Evolutionary conservation across 2,329 filamentous ascomycete species (phyloP).

Genomic region (Diplodia intermedia): DNA sequence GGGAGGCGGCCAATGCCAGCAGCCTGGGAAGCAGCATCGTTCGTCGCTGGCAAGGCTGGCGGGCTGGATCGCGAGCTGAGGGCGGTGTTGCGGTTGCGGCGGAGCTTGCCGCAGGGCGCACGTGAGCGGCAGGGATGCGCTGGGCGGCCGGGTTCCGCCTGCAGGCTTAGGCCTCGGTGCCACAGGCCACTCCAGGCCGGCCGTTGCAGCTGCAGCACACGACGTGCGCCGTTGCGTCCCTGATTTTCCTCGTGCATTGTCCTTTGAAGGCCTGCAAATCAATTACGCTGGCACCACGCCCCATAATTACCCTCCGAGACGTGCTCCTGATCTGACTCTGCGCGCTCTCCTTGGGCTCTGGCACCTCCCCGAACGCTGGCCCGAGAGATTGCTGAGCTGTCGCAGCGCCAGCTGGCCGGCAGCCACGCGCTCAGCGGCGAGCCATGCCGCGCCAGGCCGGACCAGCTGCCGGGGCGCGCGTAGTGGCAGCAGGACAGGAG

Average conservation of each 20-base stretch:
- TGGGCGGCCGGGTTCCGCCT: not conserved
- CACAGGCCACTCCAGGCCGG: conserved; percentile 3
- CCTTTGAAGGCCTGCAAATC: conserved; percentile 4
- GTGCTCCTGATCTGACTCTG: not conserved
- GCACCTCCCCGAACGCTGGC: not conserved
- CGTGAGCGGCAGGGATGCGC: conserved; percentile 20
- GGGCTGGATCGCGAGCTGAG: conserved; percentile 24
- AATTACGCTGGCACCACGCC: conserved; percentile 25
- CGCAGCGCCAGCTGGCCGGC: conserved; percentile 18
- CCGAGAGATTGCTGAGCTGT: conserved; percentile 19
- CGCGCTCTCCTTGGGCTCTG: not conserved
- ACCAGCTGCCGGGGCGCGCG: conserved; percentile 6
- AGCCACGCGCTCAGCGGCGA: conserved; percentile 23
- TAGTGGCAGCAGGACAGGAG: not conserved
- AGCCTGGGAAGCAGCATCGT: conserved; percentile 50
- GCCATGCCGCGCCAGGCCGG: conserved; percentile 17
- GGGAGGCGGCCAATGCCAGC: conserved; percentile 47
- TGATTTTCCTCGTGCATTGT: conserved; percentile 22
- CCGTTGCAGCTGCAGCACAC: conserved; percentile 27
- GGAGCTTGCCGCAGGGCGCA: conserved; percentile 23
- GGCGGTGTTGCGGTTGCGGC: conserved; percentile 14
- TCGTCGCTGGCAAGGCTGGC: conserved; percentile 24
- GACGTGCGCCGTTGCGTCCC: conserved; percentile 28
- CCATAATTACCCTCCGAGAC: conserved; percentile 15
- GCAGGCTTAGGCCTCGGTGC: not conserved